Evolutionary conservation across 1,284 basidiomycete species (phyloP).

Genomic region (Rhodotorula sp.): DNA sequence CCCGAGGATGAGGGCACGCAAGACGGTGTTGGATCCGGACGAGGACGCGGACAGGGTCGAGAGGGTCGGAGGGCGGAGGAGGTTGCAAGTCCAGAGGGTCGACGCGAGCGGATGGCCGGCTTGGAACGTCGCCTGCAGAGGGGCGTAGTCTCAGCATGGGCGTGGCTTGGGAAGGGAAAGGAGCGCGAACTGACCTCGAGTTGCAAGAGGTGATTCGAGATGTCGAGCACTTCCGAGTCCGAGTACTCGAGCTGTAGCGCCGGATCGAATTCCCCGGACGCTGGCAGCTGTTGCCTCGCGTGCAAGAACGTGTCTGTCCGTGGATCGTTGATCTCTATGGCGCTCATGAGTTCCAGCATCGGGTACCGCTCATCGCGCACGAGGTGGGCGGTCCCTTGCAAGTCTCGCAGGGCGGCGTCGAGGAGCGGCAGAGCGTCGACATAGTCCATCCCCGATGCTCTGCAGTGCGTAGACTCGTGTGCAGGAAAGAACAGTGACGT

Average conservation of each 20-base stretch:
- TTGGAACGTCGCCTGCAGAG: constrained; percentile 77
- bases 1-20: constrained; percentile 69
- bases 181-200: constrained; percentile 64
- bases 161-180: too few relatives aligned
- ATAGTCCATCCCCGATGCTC: constrained; percentile 3
- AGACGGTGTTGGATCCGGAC: constrained; percentile 56
- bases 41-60: constrained; percentile 43
- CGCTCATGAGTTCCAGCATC: constrained; percentile 38
- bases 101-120: constrained; percentile 78
- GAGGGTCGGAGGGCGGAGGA: constrained; percentile 63
- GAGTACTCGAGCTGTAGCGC: constrained; percentile 57
- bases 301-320: constrained; percentile 65
- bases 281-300: constrained; percentile 49
- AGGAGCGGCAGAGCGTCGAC: constrained; percentile 14
- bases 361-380: constrained; percentile 17
- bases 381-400: constrained; percentile 16
- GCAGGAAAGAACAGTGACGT: too few relatives aligned
- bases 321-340: constrained; percentile 72
- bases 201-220: constrained; percentile 74
- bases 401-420: constrained; percentile 12
- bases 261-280: constrained; percentile 61
- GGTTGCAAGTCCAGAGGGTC: constrained; percentile 77
- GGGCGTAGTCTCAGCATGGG: background rate
- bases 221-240: constrained; percentile 78
- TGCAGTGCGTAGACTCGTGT: too few relatives aligned